Evolutionary conservation across 768 basidiomycete genomes (phyloP).

Genomic region (Boletus subcaerulescens): DNA sequence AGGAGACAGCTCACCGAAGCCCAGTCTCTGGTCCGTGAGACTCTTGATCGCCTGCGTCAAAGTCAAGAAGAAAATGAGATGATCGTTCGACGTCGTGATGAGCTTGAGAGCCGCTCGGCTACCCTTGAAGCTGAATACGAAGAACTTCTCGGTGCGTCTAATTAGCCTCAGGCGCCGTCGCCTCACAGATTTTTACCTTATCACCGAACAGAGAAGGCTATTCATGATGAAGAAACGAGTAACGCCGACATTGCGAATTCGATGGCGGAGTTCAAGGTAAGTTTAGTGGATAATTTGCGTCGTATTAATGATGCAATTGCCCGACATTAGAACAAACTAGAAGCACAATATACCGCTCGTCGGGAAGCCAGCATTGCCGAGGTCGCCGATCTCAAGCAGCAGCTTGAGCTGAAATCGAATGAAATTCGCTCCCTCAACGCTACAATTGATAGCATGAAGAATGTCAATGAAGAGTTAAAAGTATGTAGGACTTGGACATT

Average conservation of each 20-base stretch:
- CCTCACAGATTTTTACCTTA: constrained; percentile 6
- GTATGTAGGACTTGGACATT: constrained; percentile 41
- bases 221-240: constrained; percentile 83
- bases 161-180: background rate
- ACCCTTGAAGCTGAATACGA: constrained; percentile 93
- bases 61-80: constrained; percentile 92
- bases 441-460: constrained; percentile 89
- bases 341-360: constrained; percentile 89
- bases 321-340: constrained; percentile 74
- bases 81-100: constrained; percentile 75
- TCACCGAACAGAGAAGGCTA: constrained; percentile 73
- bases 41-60: constrained; percentile 84
- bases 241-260: constrained; percentile 81
- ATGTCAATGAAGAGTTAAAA: constrained; percentile 97
- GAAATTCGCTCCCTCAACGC: constrained; percentile 84
- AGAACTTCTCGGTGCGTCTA: constrained; percentile 80
- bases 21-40: constrained; percentile 81
- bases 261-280: constrained; percentile 87
- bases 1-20: constrained; percentile 87
- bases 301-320: background rate
- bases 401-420: constrained; percentile 77
- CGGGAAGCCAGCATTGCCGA: constrained; percentile 88
- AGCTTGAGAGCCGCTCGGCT: constrained; percentile 78
- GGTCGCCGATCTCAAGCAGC: constrained; percentile 82
- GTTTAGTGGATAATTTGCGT: constrained; percentile 5